Conservation (phyloP, 2,329 filamentous ascomycete genomes). For the Aspergillus phoenicis region DNA sequence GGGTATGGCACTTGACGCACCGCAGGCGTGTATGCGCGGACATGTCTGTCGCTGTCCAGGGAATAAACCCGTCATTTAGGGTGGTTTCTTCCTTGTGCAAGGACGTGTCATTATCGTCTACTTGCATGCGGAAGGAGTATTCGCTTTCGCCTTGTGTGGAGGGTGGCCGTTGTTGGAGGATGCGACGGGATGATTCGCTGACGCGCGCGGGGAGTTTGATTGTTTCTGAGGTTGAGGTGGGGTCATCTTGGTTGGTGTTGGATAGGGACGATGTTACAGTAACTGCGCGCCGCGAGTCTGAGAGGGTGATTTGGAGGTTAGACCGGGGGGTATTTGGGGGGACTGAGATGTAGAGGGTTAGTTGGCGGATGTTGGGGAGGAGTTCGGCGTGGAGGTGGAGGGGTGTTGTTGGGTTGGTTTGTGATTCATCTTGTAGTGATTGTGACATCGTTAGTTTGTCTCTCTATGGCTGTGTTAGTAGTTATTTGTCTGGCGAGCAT, state of each 20-base stretch:
- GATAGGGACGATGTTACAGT: conserved; percentile 38
- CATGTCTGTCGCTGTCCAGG: conserved; percentile 46
- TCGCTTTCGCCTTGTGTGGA: conserved; percentile 25
- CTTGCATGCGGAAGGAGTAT: conserved; percentile 57
- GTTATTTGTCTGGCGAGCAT: neutral
- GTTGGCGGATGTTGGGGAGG: conserved; percentile 61
- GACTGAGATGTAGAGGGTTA: conserved; percentile 60
- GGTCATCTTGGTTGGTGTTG: conserved; percentile 22
- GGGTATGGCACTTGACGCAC: conserved; percentile 42
- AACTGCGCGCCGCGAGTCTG: conserved; percentile 39
- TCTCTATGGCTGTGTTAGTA: neutral
- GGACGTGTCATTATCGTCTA: conserved; percentile 40
- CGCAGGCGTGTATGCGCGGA: conserved; percentile 32
- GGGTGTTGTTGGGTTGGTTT: neutral
- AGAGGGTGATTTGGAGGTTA: conserved; percentile 32
- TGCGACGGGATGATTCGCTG: conserved; percentile 29
- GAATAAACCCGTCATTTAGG: conserved; percentile 34
- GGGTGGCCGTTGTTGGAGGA: conserved; percentile 17
- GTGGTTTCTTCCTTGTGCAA: neutral
- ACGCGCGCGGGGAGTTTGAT: conserved; percentile 53
- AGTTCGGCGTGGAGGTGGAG: conserved; percentile 61
- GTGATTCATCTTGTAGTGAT: neutral
- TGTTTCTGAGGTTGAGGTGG: conserved; percentile 28
- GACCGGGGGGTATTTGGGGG: conserved; percentile 21
- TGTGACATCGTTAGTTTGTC: neutral